Conservation (phyloP, 176 grass and related monocot genomes). For the Ampelocalamus luodianensis region DNA sequence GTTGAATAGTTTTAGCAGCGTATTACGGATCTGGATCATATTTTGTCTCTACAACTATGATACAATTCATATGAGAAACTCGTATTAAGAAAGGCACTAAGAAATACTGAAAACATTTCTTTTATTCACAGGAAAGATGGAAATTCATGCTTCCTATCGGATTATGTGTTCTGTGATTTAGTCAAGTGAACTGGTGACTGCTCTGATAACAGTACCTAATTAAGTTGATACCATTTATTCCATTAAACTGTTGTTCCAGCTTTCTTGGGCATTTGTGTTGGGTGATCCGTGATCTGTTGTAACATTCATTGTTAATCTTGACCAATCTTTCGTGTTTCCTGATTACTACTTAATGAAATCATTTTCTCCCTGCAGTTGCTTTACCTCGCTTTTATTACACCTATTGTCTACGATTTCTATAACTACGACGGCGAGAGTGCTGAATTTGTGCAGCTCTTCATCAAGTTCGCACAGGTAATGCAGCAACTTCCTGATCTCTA, state of each 20-base stretch:
- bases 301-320: neutral
- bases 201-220: neutral
- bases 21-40: no score
- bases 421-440: slow-evolving; percentile 33
- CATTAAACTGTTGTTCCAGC: neutral
- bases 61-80: neutral
- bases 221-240: neutral
- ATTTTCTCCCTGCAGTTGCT: slow-evolving; percentile 34
- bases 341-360: neutral
- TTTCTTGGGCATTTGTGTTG: neutral
- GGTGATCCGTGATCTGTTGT: neutral
- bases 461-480: slow-evolving; percentile 49
- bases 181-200: neutral
- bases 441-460: slow-evolving; percentile 49
- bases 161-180: neutral
- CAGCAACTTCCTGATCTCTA: neutral
- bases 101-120: neutral
- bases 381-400: slow-evolving; percentile 35
- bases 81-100: neutral
- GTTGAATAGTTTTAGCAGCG: neutral
- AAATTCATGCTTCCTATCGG: neutral
- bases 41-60: neutral
- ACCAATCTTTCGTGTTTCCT: neutral
- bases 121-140: neutral
- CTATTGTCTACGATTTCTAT: slow-evolving; percentile 44